A percentile compares a stretch with the other conserved stretches of the same genome.
These are phyloP conservation scores for Madurella mycetomatis DNA, from an alignment of 2,329 filamentous ascomycete genomes.

Conservation along the genomic window DNA sequence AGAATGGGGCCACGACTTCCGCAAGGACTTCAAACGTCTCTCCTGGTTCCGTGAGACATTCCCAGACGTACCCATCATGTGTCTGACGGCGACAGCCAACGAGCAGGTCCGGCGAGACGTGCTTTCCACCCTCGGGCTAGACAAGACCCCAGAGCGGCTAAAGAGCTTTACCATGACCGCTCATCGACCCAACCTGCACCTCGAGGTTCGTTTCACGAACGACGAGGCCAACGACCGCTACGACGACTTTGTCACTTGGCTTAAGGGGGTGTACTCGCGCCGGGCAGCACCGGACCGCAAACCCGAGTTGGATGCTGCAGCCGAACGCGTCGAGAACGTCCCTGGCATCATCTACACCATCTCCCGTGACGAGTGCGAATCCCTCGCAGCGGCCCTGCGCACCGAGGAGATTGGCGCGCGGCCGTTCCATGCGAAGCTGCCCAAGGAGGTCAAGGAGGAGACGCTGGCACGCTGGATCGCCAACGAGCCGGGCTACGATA, in stretches of 20 bases:
- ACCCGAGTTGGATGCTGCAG: constrained; percentile 50
- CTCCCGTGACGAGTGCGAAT: constrained; percentile 70
- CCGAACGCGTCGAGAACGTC: constrained; percentile 59
- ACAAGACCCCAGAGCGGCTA: constrained; percentile 53
- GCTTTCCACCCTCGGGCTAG: constrained; percentile 66
- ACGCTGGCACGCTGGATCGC: constrained; percentile 68
- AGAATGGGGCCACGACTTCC: constrained; percentile 97
- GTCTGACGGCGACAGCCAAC: constrained; percentile 88
- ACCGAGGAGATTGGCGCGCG: constrained; percentile 67
- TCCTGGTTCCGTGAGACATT: constrained; percentile 80
- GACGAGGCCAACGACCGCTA: constrained; percentile 71
- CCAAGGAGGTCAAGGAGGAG: constrained; percentile 64
- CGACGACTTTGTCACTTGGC: constrained; percentile 70
- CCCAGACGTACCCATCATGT: constrained; percentile 84
- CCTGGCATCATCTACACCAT: constrained; percentile 78
- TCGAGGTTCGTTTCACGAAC: constrained; percentile 79
- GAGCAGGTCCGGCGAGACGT: constrained; percentile 76
- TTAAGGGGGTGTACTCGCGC: constrained; percentile 66
- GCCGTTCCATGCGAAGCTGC: constrained; percentile 67
- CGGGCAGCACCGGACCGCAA: constrained; percentile 57
- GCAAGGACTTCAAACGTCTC: constrained; percentile 83
- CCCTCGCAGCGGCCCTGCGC: constrained; percentile 60
- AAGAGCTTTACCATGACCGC: constrained; percentile 80
- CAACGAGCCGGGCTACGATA: constrained; percentile 72
- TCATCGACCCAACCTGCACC: constrained; percentile 78